A percentile compares a stretch with the other conserved stretches of the same genome.
Evolutionary conservation across 768 basidiomycete genomes (phyloP).

Genomic region (Tulasnella sp.): DNA sequence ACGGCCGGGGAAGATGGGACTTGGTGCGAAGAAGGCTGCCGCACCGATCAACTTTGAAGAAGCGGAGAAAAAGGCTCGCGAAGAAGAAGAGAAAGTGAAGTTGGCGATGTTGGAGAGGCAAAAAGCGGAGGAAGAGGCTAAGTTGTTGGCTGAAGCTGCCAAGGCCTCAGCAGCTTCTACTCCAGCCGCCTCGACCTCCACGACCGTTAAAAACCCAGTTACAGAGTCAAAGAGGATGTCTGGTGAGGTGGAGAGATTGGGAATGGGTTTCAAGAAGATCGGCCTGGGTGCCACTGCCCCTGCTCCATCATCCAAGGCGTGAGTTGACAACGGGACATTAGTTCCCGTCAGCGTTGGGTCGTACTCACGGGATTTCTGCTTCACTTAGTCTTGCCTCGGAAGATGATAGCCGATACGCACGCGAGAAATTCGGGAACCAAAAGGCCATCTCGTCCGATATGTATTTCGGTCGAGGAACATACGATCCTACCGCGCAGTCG

Average conservation of each 20-base stretch:
- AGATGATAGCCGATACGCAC: constrained; percentile 67
- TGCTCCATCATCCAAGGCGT: constrained; percentile 44
- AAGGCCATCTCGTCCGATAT: constrained; percentile 97
- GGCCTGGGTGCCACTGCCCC: constrained; percentile 76
- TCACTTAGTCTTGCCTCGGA: constrained; percentile 27
- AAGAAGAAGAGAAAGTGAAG: constrained; percentile 88
- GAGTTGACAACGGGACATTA: constrained; percentile 27
- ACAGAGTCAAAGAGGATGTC: constrained; percentile 32
- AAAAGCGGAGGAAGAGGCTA: constrained; percentile 68
- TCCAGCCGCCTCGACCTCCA: constrained; percentile 23
- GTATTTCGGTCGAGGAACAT: constrained; percentile 86
- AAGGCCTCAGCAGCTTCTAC: constrained; percentile 30
- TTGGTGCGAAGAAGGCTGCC: constrained; percentile 83
- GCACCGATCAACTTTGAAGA: constrained; percentile 85
- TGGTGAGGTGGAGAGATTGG: constrained; percentile 49
- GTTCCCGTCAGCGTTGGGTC: neutral
- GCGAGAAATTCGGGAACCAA: constrained; percentile 84
- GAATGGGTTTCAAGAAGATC: constrained; percentile 67
- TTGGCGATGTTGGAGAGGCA: constrained; percentile 86
- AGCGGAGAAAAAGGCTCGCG: constrained; percentile 80
- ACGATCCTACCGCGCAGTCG: constrained; percentile 59
- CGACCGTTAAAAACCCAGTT: constrained; percentile 20
- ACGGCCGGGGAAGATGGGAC: constrained; percentile 51
- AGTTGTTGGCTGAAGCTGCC: constrained; percentile 28
- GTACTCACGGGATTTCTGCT: constrained; percentile 17